Evolutionary conservation across 192 early-diverging fungal genomes (phyloP), one percentile per base, ranked within the genome.

Genomic region (Dissophora globulifera): DNA sequence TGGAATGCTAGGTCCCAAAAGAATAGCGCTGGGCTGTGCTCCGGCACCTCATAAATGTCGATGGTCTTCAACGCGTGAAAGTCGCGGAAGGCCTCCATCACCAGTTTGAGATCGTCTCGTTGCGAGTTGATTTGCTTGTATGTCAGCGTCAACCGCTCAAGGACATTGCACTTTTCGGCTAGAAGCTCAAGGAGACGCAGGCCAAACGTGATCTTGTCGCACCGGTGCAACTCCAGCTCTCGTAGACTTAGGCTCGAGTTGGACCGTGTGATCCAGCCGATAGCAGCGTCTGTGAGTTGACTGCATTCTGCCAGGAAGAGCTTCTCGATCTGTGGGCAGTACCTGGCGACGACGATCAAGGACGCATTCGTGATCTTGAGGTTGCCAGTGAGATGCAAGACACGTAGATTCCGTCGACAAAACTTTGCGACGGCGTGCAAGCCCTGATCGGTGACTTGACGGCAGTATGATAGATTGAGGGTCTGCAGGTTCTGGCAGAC

Each of bases 251-350:
- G 4, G 25, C 58, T 67, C 0, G 82, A 83, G 41, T 79, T 62
- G 2, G 71, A 51, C 4, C 64, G 32, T 0, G 82, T 82, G 16
- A 86, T 80, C 29, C 69, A 67, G 17, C 61, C 59, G 4, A 86
- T 33, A 2, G 84, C 81, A 6, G 53, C 15, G 22, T 86, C 84
- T 11, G 75, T 78, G 15, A 86, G 62, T 3, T 79, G 63, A 6
- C 71, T 70, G 50, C 84, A 86, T 22, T 83, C 82, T 9, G 75
- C 58, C 25, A 86, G 60, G 62, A 72, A 83, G 20, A 86, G 58
- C 32, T 82, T 70, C 42, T 83, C 67, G 7, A 86, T 61, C 2
- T 49, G 31, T 2, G 68, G 82, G 56, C 84, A 86, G 27, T 80
- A 50, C 10, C 70, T 74, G 1, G 84, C 82, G 4, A 84, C 79